A percentile compares a stretch with the other conserved stretches of the same genome.
phyloP scores from a whole-genome alignment of 2,329 filamentous ascomycete species.

The Stachybotrys chartarum region DNA sequence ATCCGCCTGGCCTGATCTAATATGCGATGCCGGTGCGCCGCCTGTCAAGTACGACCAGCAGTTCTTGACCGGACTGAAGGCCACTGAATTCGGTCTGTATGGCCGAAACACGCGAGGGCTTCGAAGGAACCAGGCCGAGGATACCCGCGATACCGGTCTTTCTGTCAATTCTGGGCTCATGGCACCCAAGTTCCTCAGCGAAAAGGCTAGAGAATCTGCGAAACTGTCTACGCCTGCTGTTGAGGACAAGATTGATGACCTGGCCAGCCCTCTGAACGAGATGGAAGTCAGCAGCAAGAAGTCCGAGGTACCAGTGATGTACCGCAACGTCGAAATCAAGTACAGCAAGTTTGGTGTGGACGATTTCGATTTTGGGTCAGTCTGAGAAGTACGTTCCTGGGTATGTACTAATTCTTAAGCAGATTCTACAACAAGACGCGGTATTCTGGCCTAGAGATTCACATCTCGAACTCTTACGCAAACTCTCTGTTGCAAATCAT shows the following conservation, averaged over 20 bases:
- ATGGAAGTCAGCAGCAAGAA: conserved; percentile 67
- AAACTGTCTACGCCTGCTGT: conserved; percentile 34
- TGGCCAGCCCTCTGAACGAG: conserved; percentile 58
- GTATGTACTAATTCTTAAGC: conserved; percentile 3
- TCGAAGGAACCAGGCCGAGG: conserved; percentile 76
- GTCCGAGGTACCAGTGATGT: conserved; percentile 79
- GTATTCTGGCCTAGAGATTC: conserved; percentile 89
- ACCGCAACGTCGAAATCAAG: conserved; percentile 93
- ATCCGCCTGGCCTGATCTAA: conserved; percentile 82
- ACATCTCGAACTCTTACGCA: conserved; percentile 94
- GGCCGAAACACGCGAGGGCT: conserved; percentile 68
- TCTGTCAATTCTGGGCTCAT: conserved; percentile 53
- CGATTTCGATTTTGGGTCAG: conserved; percentile 92
- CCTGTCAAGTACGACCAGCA: conserved; percentile 67
- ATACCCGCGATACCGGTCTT: conserved; percentile 59
- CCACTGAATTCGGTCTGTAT: conserved; percentile 69
- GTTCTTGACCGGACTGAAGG: conserved; percentile 60
- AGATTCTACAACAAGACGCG: conserved; percentile 92
- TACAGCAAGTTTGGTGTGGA: conserved; percentile 99
- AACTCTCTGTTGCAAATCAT: conserved; percentile 88
- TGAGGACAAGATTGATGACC: conserved; percentile 45
- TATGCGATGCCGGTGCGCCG: conserved; percentile 81
- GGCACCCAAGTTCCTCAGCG: conserved; percentile 88
- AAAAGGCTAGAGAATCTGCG: conserved; percentile 70
- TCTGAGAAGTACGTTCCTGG: conserved; percentile 6